phyloP scores from a whole-genome alignment of 371 early-diverging fungal species.

The Aphelidium insulamus region DNA sequence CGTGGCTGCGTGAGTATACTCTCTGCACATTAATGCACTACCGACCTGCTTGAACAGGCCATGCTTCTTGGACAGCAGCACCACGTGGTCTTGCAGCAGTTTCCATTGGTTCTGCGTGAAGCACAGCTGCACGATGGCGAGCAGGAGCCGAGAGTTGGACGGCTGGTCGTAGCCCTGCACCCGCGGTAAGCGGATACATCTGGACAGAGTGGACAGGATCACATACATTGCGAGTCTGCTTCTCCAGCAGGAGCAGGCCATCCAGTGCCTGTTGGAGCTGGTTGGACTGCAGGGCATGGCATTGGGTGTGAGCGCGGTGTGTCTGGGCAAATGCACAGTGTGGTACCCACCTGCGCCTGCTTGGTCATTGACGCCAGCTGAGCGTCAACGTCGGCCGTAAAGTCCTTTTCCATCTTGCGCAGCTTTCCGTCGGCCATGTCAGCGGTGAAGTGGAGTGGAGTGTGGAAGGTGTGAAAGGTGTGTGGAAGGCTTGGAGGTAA shows the following conservation, averaged over 20 bases:
- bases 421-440: slow-evolving; percentile 26
- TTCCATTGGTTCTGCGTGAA: slow-evolving; percentile 57
- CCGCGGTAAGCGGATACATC: neutral
- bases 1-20: neutral
- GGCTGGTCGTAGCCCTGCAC: slow-evolving; percentile 40
- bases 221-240: slow-evolving; percentile 67
- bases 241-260: slow-evolving; percentile 48
- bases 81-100: slow-evolving; percentile 66
- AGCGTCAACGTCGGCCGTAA: slow-evolving; percentile 48
- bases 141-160: slow-evolving; percentile 69
- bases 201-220: neutral
- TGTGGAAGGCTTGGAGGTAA: too few species aligned
- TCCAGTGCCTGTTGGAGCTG: slow-evolving; percentile 61
- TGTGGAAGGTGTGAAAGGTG: too few species aligned
- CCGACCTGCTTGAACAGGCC: slow-evolving; percentile 76
- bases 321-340: neutral
- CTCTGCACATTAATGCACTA: neutral
- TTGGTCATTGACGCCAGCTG: slow-evolving; percentile 54
- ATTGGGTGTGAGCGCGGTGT: neutral
- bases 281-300: slow-evolving; percentile 21
- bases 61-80: slow-evolving; percentile 78
- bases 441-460: neutral
- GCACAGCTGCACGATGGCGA: slow-evolving; percentile 51
- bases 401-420: slow-evolving; percentile 84
- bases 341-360: slow-evolving; percentile 28